Conservation (phyloP, 495 filamentous ascomycete species). For the Trypethelium eluteriae region DNA sequence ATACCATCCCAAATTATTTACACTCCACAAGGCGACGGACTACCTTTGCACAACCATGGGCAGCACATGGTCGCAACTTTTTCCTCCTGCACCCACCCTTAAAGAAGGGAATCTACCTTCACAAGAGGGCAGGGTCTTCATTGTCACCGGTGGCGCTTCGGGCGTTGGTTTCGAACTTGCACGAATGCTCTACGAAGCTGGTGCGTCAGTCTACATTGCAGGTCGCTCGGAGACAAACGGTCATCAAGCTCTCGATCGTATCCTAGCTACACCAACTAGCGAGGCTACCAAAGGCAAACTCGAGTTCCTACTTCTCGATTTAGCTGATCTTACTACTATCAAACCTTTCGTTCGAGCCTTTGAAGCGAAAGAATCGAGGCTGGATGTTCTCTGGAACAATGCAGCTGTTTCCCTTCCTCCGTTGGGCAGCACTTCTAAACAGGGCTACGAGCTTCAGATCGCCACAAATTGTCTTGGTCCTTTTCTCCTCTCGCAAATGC, state of each 20-base stretch:
- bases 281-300: slow-evolving; percentile 35
- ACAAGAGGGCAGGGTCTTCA: slow-evolving; percentile 26
- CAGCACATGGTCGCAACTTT: slow-evolving; percentile 14
- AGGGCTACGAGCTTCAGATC: slow-evolving; percentile 15
- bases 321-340: slow-evolving; percentile 16
- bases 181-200: slow-evolving; percentile 36
- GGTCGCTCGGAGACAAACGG: slow-evolving; percentile 39
- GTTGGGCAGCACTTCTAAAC: neutral
- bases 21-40: too few relatives aligned
- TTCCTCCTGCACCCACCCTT: slow-evolving; percentile 18
- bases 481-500: slow-evolving; percentile 40
- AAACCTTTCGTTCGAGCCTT: slow-evolving; percentile 14
- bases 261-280: slow-evolving; percentile 21
- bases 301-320: slow-evolving; percentile 39
- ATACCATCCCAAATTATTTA: too few relatives aligned
- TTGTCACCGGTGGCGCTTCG: slow-evolving; percentile 33
- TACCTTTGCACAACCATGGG: neutral
- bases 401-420: slow-evolving; percentile 37
- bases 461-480: slow-evolving; percentile 27
- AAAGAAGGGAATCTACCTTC: slow-evolving; percentile 17
- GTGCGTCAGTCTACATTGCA: slow-evolving; percentile 46
- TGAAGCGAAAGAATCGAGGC: slow-evolving; percentile 12
- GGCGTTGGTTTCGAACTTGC: slow-evolving; percentile 37
- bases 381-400: slow-evolving; percentile 24
- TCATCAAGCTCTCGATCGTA: slow-evolving; percentile 31